Conservation (phyloP, 371 early-diverging fungal species). For the Syncephalastrum sp. region DNA sequence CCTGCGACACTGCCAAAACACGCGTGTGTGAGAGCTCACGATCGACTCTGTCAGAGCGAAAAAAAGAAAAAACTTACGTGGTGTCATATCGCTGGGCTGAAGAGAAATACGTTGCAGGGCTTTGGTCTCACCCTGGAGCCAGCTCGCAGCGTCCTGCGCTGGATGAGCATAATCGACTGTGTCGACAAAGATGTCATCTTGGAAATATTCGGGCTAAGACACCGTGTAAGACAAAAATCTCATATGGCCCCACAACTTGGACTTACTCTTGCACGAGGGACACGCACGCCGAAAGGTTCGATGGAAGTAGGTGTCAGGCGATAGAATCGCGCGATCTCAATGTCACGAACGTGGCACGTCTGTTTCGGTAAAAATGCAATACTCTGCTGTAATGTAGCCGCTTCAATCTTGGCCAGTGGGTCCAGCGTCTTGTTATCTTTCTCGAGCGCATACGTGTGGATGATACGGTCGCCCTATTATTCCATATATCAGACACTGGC, state of each 20-base stretch:
- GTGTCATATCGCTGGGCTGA: conserved; percentile 60
- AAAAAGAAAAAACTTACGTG: conserved; percentile 35
- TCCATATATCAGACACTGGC: background rate
- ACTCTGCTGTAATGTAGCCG: conserved; percentile 64
- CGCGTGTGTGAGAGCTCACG: background rate
- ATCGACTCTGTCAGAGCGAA: background rate
- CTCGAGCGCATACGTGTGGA: conserved; percentile 40
- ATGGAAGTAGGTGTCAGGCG: conserved; percentile 66
- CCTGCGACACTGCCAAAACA: conserved; percentile 32
- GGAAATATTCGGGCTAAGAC: conserved; percentile 73
- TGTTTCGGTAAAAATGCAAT: conserved; percentile 67
- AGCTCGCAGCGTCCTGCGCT: conserved; percentile 49
- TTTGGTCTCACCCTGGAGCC: conserved; percentile 50
- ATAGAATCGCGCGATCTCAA: conserved; percentile 70
- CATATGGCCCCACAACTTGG: too few species aligned
- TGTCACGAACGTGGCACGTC: conserved; percentile 56
- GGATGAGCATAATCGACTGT: conserved; percentile 59
- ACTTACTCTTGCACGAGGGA: conserved; percentile 70
- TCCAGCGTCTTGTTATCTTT: conserved; percentile 19
- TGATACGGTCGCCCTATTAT: conserved; percentile 51
- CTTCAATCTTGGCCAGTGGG: conserved; percentile 63
- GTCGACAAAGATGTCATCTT: conserved; percentile 81
- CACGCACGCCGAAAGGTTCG: conserved; percentile 68
- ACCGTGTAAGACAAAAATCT: background rate
- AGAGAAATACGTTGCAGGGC: conserved; percentile 38